A percentile compares a stretch with the other conserved stretches of the same genome.
phyloP scores from a whole-genome alignment of 768 basidiomycete genomes.

The Tylopilus cervinicoccineus region DNA sequence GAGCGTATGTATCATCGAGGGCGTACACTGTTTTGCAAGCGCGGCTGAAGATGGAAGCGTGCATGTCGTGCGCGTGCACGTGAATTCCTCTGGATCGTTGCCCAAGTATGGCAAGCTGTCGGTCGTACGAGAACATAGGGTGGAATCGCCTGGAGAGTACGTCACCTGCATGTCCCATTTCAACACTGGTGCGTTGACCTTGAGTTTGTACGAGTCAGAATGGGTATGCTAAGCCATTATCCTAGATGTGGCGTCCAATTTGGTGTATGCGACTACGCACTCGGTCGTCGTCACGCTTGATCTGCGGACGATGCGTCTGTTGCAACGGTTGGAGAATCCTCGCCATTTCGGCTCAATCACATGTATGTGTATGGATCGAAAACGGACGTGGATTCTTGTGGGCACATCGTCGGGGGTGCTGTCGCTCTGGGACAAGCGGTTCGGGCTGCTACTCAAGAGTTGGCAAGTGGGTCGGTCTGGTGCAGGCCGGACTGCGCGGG shows the following conservation, averaged over 20 bases:
- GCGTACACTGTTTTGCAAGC: slow-evolving; percentile 84
- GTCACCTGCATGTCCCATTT: slow-evolving; percentile 83
- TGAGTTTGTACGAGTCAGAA: background rate
- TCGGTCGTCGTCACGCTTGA: slow-evolving; percentile 75
- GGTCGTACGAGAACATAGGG: slow-evolving; percentile 73
- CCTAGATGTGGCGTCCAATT: slow-evolving; percentile 70
- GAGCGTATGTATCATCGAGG: slow-evolving; percentile 77
- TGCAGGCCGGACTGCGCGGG: slow-evolving; percentile 48
- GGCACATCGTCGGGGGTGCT: slow-evolving; percentile 85
- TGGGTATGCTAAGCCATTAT: background rate
- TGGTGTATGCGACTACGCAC: slow-evolving; percentile 84
- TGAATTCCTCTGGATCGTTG: slow-evolving; percentile 59
- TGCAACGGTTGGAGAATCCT: slow-evolving; percentile 80
- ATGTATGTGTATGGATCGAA: slow-evolving; percentile 77
- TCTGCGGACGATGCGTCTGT: slow-evolving; percentile 74
- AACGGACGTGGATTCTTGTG: slow-evolving; percentile 82
- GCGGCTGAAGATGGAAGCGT: slow-evolving; percentile 82
- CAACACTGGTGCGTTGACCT: slow-evolving; percentile 53
- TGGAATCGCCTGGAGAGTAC: slow-evolving; percentile 72
- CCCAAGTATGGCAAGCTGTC: slow-evolving; percentile 84
- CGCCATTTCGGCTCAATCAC: slow-evolving; percentile 85
- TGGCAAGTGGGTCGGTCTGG: slow-evolving; percentile 72
- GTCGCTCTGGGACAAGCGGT: slow-evolving; percentile 93
- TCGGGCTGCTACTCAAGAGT: slow-evolving; percentile 81
- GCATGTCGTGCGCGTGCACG: slow-evolving; percentile 79